Base-by-base conservation (phyloP, 164 flowering plant species). In the Hamamelis virginiana region DNA sequence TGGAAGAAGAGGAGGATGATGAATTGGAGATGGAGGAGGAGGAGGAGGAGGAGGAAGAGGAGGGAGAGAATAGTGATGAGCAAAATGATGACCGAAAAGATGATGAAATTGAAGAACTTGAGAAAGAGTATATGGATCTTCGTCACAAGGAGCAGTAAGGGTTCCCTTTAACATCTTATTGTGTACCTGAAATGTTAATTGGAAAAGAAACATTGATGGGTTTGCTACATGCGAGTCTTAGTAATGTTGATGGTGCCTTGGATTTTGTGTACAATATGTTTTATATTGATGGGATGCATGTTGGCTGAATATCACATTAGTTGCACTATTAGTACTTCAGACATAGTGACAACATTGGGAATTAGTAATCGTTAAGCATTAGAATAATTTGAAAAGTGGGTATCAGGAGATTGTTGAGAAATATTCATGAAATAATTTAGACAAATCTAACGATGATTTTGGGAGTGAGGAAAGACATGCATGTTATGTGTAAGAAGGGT, bases 81-180 rank as follows among this genome's bases (percentile, higher is more conserved):
- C 48, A 52, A 44, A 62, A 47, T 47, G 66, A 55, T 19, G 76
- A 21, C 3, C 51, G 46, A 19, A 83, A 76, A 25, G 83, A 81
- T 68, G 88, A 66, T 44, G 96, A 89, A 76, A 80, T 92, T 83
- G 91, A 89, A 68, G 87, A 92, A 55, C 90, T 92, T 47, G 94
- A 90, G 84, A 86, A 85, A 75, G 95, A 91, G 70, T 85, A 82
- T 25, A 77, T 41, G 70, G 77, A 76, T 61, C 86, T 88, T 71
- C 87, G 78, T 52, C 60, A 83, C 12, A 76, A 84, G 73, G 90
- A 93, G 73, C 83, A 77, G 98, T 91, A 83, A 82, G 91, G 62
- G 48, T 48, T 72, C 67, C 57, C 23, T 48, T 43, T 64, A 19
- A 16, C 60, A 51, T 8, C n/a, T 26, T 38, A 8, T 23, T 76